Evolutionary conservation across 768 basidiomycete genomes (phyloP), one percentile per base, ranked within the genome.

Genomic region (Tubosaeta sp.): DNA sequence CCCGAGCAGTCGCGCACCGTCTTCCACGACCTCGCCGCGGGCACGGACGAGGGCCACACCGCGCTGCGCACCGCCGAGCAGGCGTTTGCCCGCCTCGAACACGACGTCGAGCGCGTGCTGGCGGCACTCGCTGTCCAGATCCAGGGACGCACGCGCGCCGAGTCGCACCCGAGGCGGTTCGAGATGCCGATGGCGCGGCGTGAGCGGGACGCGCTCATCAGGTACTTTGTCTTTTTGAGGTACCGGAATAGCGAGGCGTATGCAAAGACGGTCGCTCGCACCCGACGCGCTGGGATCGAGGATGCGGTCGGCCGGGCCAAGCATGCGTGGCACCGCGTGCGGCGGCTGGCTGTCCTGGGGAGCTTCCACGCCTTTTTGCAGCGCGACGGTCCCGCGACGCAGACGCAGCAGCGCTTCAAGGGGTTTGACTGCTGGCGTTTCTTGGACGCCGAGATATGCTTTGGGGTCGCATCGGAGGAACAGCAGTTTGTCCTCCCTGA

Each of bases 401-500:
- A 36, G 18, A 46, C 46, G 27, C 32, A 29, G 24, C 39, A 44
- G 2, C 6, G 27, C 27, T 61, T 66, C 24, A 55, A 64, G 27
- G 56, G 48, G 13, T 54, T 63, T 6, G 76, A 76, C 49, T 82
- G 76, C 46, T 79, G 78, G 79, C 65, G 66, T 13, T 67, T 79
- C 19, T 67, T 71, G 38, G 69, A 72, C 13, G 76, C 78, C 0
- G 81, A 83, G 55, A 56, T 83, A 2, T 81, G 75, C 54, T 65
- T 84, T 29, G 82, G 82, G 2, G 56, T 82, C 5, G 75, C 80
- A 1, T 69, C 70, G 3, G 78, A 81, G 25, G 76, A 75, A 21
- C 78, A 82, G 35, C 81, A 84, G 57, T 84, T 74, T 49, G 74
- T 84, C 39, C 61, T 83, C 4, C 71, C 79, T 1, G 79, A 81